A percentile compares a stretch with the other conserved stretches of the same genome.
phyloP scores from a whole-genome alignment of 2,329 filamentous ascomycete genomes.

The Ampelomyces quisqualis region DNA sequence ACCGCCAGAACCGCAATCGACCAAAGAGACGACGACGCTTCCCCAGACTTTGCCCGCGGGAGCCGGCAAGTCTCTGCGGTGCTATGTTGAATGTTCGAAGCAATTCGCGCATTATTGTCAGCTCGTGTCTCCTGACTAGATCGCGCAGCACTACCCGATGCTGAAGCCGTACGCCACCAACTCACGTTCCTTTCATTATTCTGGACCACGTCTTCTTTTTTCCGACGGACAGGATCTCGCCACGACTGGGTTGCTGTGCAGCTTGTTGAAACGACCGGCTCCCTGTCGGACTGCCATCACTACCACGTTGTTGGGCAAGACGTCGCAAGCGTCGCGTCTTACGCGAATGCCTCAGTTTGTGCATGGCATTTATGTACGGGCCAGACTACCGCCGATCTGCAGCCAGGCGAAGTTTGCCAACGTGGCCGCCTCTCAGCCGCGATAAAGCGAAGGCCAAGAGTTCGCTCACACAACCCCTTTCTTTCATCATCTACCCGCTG shows the following conservation, averaged over 20 bases:
- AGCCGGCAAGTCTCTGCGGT: constrained; percentile 31
- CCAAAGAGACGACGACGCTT: constrained; percentile 23
- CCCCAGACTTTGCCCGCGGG: constrained; percentile 27
- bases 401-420: no score
- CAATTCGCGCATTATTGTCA: no score
- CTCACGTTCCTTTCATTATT: constrained; percentile 10
- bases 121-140: constrained; percentile 22
- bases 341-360: constrained; percentile 6
- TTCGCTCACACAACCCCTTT: constrained; percentile 21
- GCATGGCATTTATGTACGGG: constrained; percentile 21
- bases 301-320: constrained; percentile 21
- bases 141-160: constrained; percentile 11
- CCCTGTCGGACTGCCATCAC: constrained; percentile 3
- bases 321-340: constrained; percentile 9
- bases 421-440: constrained; percentile 19
- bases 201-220: constrained; percentile 7
- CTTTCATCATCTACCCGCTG: constrained; percentile 13
- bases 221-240: constrained; percentile 2
- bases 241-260: constrained; percentile 8
- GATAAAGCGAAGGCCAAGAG: constrained; percentile 27
- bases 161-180: constrained; percentile 13
- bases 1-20: constrained; percentile 32
- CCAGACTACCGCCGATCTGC: no score
- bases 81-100: constrained; percentile 19
- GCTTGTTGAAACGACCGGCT: constrained; percentile 6